Evolutionary conservation across 192 early-diverging fungal species (phyloP), one percentile per base, ranked within the genome.

Genomic region (Anaeromyces robustus): DNA sequence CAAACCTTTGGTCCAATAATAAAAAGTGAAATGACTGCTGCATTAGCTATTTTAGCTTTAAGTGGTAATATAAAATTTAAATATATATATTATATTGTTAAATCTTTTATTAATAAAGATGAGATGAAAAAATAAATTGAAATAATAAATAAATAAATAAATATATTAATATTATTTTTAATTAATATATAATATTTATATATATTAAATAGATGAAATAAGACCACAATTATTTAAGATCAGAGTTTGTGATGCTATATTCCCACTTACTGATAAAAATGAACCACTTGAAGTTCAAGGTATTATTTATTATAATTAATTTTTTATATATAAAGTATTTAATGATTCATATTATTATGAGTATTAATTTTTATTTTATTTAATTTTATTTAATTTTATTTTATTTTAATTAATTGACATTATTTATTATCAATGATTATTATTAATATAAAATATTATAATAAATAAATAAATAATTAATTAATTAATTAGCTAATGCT

Each of bases 11-110:
- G 88, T 22, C 80, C 89, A 7, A 89, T 87, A 77, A 93, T 95
- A 9, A 85, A 93, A 82, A 89, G 90, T 77, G 95, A 96, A 80
- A 93, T 95, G 92, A 92, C 92, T 11, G 95, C 95, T 13, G 92
- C 92, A 77, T 88, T 96, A 81, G 94, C 93, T 29, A 93, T 95
- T 30, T 87, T 96, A 82, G 94, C 92, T 14, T 84, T 94, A 18
- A 90, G 79, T 29, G 85, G 84, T 85, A 26, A 39, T 14, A 14
- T 39, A 39, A 14, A 1, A 14, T 34, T 34, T 34, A 34, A 34
- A 3, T 34, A n/a, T n/a, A n/a, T n/a, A n/a, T n/a, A n/a, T n/a
- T n/a, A n/a, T n/a, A n/a, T n/a, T n/a, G n/a, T n/a, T n/a, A n/a
- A n/a, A n/a, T n/a, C n/a, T n/a, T n/a, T n/a, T n/a, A n/a, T n/a